Evolutionary conservation across 208 protist species (phyloP).

Genomic region (Acanthamoeba royreba): DNA sequence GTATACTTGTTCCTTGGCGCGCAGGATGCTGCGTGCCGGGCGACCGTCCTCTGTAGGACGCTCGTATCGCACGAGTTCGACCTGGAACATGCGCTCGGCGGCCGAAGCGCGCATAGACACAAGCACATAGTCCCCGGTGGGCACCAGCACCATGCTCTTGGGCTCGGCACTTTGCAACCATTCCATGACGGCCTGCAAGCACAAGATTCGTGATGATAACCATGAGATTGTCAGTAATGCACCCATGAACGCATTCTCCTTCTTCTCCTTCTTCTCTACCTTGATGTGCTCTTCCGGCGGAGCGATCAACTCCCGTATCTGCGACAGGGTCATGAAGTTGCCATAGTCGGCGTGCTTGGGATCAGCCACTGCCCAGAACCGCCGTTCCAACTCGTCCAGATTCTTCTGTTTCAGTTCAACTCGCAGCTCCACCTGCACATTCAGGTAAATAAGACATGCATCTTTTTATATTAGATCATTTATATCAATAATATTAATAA

Average conservation of each 20-base stretch:
- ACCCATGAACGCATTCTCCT: too few relatives aligned
- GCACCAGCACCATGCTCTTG: background rate
- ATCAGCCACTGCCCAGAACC: conserved; percentile 41
- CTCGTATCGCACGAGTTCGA: background rate
- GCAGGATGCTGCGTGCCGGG: background rate
- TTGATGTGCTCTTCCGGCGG: background rate
- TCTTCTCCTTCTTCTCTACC: too few relatives aligned
- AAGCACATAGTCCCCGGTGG: background rate
- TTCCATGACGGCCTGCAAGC: background rate
- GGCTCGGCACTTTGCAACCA: background rate
- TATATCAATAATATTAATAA: too few relatives aligned
- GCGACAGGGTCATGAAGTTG: background rate
- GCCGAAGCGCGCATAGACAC: background rate
- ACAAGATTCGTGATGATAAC: background rate
- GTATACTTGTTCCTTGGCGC: background rate
- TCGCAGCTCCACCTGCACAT: background rate
- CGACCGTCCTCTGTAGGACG: background rate
- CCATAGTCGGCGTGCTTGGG: background rate
- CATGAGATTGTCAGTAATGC: too few relatives aligned
- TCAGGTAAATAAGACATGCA: too few relatives aligned
- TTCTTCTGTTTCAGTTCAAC: conserved; percentile 15
- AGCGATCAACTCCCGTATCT: background rate
- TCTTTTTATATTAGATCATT: too few relatives aligned
- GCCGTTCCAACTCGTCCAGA: conserved; percentile 13
- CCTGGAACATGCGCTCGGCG: background rate